A percentile compares a stretch with the other conserved stretches of the same genome.
Evolutionary conservation across 108 stramenopile genomes (phyloP).

Genomic region (Aurantiochytrium sp.): DNA sequence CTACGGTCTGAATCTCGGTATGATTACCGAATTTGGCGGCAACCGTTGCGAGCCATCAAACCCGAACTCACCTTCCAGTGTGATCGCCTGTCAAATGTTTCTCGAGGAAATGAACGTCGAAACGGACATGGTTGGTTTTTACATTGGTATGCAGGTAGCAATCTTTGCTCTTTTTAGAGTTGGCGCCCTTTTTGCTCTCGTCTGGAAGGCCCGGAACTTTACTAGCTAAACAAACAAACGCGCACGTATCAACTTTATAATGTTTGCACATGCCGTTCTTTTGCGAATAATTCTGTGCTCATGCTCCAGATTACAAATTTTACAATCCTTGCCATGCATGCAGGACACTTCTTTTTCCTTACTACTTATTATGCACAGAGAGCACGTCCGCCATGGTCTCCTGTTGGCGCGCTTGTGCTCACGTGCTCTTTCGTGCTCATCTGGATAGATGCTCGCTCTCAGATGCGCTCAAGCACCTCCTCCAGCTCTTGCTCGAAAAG

Average conservation of each 20-base stretch:
- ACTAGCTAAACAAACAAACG: not conserved
- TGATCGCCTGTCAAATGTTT: not conserved
- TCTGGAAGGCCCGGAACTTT: not conserved
- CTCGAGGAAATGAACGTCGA: conserved; percentile 11
- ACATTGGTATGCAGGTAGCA: conserved; percentile 19
- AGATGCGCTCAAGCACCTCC: too few species aligned
- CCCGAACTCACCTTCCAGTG: not conserved
- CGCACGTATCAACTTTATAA: too few species aligned
- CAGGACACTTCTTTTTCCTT: too few species aligned
- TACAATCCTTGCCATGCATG: too few species aligned
- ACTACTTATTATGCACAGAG: too few species aligned
- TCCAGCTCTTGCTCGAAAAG: not conserved
- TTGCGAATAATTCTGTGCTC: too few species aligned
- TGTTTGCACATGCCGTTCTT: too few species aligned
- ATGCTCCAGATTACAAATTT: too few species aligned
- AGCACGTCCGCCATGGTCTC: too few species aligned
- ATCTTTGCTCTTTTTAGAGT: conserved; percentile 1
- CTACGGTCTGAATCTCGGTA: conserved; percentile 8
- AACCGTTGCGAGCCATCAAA: not conserved
- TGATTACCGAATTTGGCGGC: conserved; percentile 19
- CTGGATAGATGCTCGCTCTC: too few species aligned
- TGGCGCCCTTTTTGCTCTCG: not conserved
- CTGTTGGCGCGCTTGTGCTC: too few species aligned
- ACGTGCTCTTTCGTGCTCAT: too few species aligned
- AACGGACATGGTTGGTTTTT: not conserved